Conservation (phyloP, 225 moss, liverwort and hornwort genomes). For the Bryum argenteum region DNA sequence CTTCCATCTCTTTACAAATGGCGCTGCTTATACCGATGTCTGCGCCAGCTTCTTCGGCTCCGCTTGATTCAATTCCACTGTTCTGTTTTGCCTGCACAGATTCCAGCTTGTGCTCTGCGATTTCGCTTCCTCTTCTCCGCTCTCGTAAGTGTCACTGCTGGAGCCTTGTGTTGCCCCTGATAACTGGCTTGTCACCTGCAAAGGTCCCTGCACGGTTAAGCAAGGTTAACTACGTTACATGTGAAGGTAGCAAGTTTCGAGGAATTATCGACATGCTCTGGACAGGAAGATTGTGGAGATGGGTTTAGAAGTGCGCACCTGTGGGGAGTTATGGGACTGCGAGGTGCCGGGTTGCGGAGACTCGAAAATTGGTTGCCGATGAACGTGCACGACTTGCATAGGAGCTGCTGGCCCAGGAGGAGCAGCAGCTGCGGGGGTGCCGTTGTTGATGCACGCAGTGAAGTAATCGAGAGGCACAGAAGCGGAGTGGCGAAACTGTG, state of each 20-base stretch:
- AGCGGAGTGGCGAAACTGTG: constrained; percentile 58
- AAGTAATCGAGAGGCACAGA: constrained; percentile 74
- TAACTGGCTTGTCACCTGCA: constrained; percentile 75
- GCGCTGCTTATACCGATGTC: constrained; percentile 7
- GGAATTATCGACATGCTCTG: too few species aligned
- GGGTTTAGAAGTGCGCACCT: constrained; percentile 23
- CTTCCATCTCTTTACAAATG: constrained; percentile 1
- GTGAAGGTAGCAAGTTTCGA: too few species aligned
- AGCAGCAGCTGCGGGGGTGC: constrained; percentile 17
- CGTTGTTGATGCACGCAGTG: constrained; percentile 63
- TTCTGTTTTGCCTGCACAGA: constrained; percentile 1
- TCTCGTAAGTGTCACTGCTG: constrained; percentile 67
- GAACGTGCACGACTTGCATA: constrained; percentile 35
- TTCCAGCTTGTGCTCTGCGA: constrained; percentile 78
- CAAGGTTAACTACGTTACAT: too few species aligned
- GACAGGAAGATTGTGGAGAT: too few species aligned
- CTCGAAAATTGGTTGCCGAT: constrained; percentile 54
- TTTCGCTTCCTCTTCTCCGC: constrained; percentile 84
- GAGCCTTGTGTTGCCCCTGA: constrained; percentile 71
- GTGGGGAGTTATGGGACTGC: constrained; percentile 78
- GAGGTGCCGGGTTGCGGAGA: constrained; percentile 64
- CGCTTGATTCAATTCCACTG: constrained; percentile 16
- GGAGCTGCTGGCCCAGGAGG: constrained; percentile 4
- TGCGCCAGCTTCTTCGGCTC: constrained; percentile 35
- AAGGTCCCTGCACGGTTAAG: constrained; percentile 49